phyloP scores from a whole-genome alignment of 441 rosid species.

The Erodium texanum region DNA sequence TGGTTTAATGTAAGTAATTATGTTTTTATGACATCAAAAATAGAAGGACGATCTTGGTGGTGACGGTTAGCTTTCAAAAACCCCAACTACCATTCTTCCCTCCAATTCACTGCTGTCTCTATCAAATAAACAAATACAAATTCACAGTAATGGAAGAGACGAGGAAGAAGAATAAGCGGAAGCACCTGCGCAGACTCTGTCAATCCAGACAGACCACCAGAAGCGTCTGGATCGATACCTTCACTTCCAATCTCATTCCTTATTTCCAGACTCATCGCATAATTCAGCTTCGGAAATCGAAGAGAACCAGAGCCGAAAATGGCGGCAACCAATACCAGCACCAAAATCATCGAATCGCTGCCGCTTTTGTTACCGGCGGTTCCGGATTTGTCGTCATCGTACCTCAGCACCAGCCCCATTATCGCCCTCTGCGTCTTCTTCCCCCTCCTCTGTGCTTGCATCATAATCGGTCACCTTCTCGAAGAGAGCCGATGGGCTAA shows the following conservation, averaged over 20 bases:
- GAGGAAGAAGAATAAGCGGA: not conserved
- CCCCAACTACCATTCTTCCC: constrained; percentile 5
- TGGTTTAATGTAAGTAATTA: no score
- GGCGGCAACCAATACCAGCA: constrained; percentile 23
- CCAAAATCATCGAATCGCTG: constrained; percentile 18
- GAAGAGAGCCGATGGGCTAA: constrained; percentile 68
- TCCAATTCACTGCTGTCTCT: not conserved
- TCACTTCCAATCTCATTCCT: constrained; percentile 11
- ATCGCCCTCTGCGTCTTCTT: constrained; percentile 49
- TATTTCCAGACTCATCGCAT: constrained; percentile 10
- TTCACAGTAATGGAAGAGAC: not conserved
- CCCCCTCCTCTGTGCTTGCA: constrained; percentile 50
- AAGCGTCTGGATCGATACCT: not conserved
- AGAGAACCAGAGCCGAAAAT: not conserved
- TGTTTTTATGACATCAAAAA: no score
- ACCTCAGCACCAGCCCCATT: constrained; percentile 30
- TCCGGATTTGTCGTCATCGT: constrained; percentile 24
- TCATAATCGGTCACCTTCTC: constrained; percentile 53
- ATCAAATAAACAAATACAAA: not conserved
- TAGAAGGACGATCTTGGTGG: not conserved
- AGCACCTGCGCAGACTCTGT: not conserved
- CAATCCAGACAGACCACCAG: not conserved
- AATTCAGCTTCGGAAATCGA: not conserved
- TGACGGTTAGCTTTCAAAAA: not conserved
- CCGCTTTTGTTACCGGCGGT: no score